Conservation (phyloP, 805 yeast genomes). For the Candida maesae region DNA sequence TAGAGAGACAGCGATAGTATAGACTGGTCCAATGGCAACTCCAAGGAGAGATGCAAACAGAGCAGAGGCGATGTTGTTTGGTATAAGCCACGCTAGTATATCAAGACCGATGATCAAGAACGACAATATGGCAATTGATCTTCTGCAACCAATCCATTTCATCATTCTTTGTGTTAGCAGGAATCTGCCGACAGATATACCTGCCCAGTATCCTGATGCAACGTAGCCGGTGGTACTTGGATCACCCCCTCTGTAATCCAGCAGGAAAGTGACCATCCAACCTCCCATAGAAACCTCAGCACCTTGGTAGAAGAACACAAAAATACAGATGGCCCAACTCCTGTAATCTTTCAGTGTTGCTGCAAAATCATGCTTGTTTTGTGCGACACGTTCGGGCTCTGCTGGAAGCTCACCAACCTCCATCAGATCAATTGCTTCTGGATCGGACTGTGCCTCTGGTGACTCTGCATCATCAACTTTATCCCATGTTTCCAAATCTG, state of each 20-base stretch:
- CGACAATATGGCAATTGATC: slow-evolving; percentile 37
- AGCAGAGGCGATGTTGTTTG: slow-evolving; percentile 42
- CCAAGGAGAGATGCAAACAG: slow-evolving; percentile 46
- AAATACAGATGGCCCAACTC: slow-evolving; percentile 49
- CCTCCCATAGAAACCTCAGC: slow-evolving; percentile 61
- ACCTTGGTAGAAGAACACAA: slow-evolving; percentile 58
- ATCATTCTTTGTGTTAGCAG: slow-evolving; percentile 39
- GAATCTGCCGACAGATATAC: slow-evolving; percentile 54
- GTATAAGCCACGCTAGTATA: slow-evolving; percentile 45
- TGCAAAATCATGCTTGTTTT: slow-evolving; percentile 15
- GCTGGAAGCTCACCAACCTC: slow-evolving; percentile 1
- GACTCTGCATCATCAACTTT: slow-evolving; percentile 7
- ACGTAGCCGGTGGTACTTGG: slow-evolving; percentile 46
- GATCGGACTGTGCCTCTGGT: neutral
- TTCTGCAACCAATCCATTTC: slow-evolving; percentile 38
- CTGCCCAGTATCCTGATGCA: slow-evolving; percentile 64
- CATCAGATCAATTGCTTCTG: slow-evolving; percentile 5
- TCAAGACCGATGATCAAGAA: slow-evolving; percentile 35
- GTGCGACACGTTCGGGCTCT: neutral
- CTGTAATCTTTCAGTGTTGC: slow-evolving; percentile 36
- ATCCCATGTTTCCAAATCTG: slow-evolving; percentile 31
- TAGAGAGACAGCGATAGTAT: slow-evolving; percentile 45
- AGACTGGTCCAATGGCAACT: slow-evolving; percentile 52
- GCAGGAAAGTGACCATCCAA: slow-evolving; percentile 58
- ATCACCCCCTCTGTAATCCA: slow-evolving; percentile 46